Base-by-base conservation (phyloP, 768 basidiomycete species). In the Crucibulum laeve region DNA sequence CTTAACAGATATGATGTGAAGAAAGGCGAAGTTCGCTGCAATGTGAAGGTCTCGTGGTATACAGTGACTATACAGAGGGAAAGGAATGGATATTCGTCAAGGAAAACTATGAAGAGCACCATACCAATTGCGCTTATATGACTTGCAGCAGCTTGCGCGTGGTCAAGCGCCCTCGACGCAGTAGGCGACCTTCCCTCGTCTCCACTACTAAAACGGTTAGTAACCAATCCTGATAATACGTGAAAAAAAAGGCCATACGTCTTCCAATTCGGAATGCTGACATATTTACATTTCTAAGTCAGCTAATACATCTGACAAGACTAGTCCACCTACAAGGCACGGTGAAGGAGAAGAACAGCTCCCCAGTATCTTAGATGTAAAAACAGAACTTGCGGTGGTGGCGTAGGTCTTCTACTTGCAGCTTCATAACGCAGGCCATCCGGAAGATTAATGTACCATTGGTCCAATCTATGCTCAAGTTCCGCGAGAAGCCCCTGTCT, bases 291-390 rank as follows among this genome's bases (percentile, higher is more conserved):
- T n/a, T 25, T 55, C 15, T 56, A 40, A 11, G 46, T 44, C 21
- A 42, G 19, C 3, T 14, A 25, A 34, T 35, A 5, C n/a, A 13
- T 36, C 44, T 19, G 7, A 48, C 26, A 26, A 46, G 22, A 38
- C n/a, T n/a, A n/a, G 33, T 14, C 13, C 19, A 73, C 87, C 72
- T 60, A 89, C 87, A 88, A 91, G 13, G 84, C 86, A 40, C 88
- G 75, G 59, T 90, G 77, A 28, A 90, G 69, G 26, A 91, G 65
- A 10, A 91, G 67, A 4, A 90, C 81, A 14, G 84, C 73, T 5
- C 77, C 79, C 79, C 85, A 87, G 57, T 91, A 90, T 49, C 85
- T 73, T 44, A 87, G 71, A 51, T 91, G 84, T 32, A 90, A 64
- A 36, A 79, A 72, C 23, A 89, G 58, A 19, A 89, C 71, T 42